Evolutionary conservation across 257 asterid genomes (phyloP).

Genomic region (Salvia miltiorrhiza): DNA sequence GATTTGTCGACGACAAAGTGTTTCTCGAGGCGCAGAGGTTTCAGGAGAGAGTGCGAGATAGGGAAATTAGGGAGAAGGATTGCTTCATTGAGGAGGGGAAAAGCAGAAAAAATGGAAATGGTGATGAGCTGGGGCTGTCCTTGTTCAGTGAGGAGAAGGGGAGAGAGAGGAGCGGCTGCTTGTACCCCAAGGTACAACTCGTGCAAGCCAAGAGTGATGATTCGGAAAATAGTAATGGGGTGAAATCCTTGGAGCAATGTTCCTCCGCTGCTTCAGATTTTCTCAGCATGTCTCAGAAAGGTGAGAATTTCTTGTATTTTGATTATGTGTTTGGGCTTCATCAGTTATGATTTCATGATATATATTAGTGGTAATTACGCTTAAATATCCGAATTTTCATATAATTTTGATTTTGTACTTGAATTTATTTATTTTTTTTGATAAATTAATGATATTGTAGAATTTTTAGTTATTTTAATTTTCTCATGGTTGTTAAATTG

Average conservation of each 20-base stretch:
- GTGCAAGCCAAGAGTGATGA: conserved; percentile 14
- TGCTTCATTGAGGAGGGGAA: too few species aligned
- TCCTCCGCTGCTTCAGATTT: too few species aligned
- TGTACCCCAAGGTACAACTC: conserved; percentile 28
- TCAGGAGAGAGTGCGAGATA: conserved; percentile 30
- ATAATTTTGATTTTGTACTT: too few species aligned
- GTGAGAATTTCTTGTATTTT: conserved; percentile 6
- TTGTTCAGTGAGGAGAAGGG: conserved; percentile 19
- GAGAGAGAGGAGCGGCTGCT: too few species aligned
- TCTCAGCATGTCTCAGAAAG: conserved; percentile 50
- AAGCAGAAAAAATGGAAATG: conserved; percentile 13
- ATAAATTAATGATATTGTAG: too few species aligned
- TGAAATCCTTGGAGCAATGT: conserved; percentile 30
- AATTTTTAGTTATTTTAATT: too few species aligned
- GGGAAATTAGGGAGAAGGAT: conserved; percentile 44
- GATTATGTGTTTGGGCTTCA: background rate
- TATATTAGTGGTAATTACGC: too few species aligned
- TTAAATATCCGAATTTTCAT: too few species aligned
- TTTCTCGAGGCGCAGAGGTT: conserved; percentile 34
- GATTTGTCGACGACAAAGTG: conserved; percentile 23
- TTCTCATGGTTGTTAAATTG: too few species aligned
- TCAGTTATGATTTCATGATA: too few species aligned
- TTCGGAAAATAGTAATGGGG: conserved; percentile 27
- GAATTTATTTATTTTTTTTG: too few species aligned
- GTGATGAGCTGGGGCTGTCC: conserved; percentile 20